Base-by-base conservation (phyloP, 1,284 basidiomycete species). In the Chondrostereum purpureum region DNA sequence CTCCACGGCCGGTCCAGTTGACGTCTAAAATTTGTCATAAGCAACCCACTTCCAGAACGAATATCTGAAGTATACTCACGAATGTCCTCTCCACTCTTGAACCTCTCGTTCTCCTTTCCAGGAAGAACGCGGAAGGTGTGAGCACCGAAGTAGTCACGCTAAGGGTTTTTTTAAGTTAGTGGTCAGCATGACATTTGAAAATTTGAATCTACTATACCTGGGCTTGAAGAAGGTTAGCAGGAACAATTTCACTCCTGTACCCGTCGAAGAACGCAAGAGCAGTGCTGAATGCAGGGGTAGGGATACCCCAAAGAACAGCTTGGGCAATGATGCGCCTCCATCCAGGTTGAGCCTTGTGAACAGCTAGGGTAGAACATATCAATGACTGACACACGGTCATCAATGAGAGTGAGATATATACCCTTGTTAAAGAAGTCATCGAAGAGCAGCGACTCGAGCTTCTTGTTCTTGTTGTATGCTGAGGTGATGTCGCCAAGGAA, bases 261-360 rank as follows among this genome's bases (percentile, higher is more conserved):
- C 96, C 96, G 67, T 99, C 96, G 66, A 96, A 98, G 88, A 99
- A 99, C 53, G 95, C 91, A 43, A 99, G 79, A 43, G 95, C 94
- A 46, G 93, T 95, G 72, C 90, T 92, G 77, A 92, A 92, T 23
- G 92, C 93, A 31, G 95, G 94, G 41, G 92, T 88, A 53, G 95
- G 91, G 64, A 97, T 94, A 66, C 96, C 95, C 92, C 93, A 98
- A 52, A 98, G 88, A 52, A 91, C 85, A 51, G 91, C 90, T 72
- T 99, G 95, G 44, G 96, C 95, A 57, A 93, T 80, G 54, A 99
- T 88, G 57, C 96, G 92, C 65, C 96, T 83, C 96, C 96, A 99
- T 55, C 96, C 96, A 52, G 92, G 88, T 70, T 99, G 94, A 39
- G 95, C 95, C 58, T 80, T 88, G 73, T 93, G 89, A 55, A 95